A percentile compares a stretch with the other conserved stretches of the same genome.
phyloP scores from a whole-genome alignment of 495 filamentous ascomycete genomes.

The Beverwykella pulmonaria region DNA sequence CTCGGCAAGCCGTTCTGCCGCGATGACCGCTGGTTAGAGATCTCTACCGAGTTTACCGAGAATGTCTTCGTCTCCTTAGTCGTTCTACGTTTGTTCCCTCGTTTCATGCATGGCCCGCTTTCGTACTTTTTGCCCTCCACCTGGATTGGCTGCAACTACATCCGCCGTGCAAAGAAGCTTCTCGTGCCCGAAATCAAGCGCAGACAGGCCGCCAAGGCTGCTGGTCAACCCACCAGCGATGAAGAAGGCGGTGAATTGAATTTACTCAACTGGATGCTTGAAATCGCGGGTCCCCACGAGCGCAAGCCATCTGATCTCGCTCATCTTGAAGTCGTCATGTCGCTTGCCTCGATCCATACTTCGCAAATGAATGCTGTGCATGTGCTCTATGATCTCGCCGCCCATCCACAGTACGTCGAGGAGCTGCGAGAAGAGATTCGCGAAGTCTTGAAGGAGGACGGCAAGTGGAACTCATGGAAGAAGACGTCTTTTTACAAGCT shows the following conservation, averaged over 20 bases:
- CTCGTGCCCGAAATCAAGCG: constrained; percentile 15
- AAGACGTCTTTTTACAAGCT: constrained; percentile 50
- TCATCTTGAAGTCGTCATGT: constrained; percentile 17
- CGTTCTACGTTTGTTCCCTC: constrained; percentile 15
- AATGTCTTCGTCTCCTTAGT: constrained; percentile 14
- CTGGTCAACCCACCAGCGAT: not conserved
- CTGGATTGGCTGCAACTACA: not conserved
- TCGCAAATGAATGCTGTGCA: constrained; percentile 21
- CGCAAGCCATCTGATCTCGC: constrained; percentile 10
- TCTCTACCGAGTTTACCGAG: constrained; percentile 20
- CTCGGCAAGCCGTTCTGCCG: constrained; percentile 16
- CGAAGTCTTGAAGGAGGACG: constrained; percentile 41
- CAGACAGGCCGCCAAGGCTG: constrained; percentile 1
- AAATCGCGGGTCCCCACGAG: constrained; percentile 6
- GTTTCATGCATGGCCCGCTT: constrained; percentile 2
- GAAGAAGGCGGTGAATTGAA: not conserved
- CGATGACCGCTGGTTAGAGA: constrained; percentile 14
- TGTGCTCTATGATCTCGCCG: constrained; percentile 51
- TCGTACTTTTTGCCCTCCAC: constrained; percentile 7
- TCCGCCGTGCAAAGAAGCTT: constrained; percentile 17
- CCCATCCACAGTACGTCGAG: constrained; percentile 50
- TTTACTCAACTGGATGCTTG: constrained; percentile 20
- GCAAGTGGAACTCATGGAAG: constrained; percentile 38
- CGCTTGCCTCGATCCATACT: constrained; percentile 26
- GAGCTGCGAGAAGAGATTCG: constrained; percentile 58